Conservation (phyloP, 2,329 filamentous ascomycete genomes). For the Talaromyces funiculosus region DNA sequence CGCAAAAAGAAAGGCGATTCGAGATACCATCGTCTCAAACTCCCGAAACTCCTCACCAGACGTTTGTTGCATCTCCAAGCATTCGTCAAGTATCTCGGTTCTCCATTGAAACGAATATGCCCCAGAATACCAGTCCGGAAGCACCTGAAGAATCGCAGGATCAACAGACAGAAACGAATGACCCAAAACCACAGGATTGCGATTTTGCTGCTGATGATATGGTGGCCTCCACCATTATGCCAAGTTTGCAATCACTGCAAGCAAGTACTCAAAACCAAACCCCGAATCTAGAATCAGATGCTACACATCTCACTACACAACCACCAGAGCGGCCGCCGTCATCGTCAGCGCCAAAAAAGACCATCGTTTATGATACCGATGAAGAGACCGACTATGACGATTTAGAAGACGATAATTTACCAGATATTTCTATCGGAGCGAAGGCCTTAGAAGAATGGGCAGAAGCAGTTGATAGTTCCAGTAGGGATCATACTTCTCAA, state of each 20-base stretch:
- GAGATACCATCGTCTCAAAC: conserved; percentile 41
- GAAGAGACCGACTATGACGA: conserved; percentile 34
- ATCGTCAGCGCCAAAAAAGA: conserved; percentile 21
- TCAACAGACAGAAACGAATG: no score
- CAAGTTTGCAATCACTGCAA: background rate
- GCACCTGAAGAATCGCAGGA: background rate
- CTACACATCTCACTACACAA: background rate
- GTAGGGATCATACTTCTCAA: background rate
- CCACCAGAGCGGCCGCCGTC: conserved; percentile 1
- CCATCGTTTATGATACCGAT: conserved; percentile 40
- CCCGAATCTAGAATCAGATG: background rate
- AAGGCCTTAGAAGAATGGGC: background rate
- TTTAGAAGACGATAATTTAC: conserved; percentile 20
- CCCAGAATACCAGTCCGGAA: background rate
- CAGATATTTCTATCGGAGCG: conserved; percentile 7
- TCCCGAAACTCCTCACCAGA: conserved; percentile 36
- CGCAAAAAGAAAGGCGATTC: conserved; percentile 25
- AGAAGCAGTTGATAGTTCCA: conserved; percentile 9
- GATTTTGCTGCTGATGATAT: background rate
- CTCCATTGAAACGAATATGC: conserved; percentile 16
- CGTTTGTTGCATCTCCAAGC: conserved; percentile 33
- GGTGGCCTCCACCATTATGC: background rate
- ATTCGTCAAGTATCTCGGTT: conserved; percentile 25
- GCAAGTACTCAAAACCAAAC: background rate
- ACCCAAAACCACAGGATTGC: background rate